Percentiles rank a stretch among this genome's conserved stretches.
Evolutionary conservation across 202 grass and related monocot genomes (phyloP).

Genomic region (Setaria viridis): DNA sequence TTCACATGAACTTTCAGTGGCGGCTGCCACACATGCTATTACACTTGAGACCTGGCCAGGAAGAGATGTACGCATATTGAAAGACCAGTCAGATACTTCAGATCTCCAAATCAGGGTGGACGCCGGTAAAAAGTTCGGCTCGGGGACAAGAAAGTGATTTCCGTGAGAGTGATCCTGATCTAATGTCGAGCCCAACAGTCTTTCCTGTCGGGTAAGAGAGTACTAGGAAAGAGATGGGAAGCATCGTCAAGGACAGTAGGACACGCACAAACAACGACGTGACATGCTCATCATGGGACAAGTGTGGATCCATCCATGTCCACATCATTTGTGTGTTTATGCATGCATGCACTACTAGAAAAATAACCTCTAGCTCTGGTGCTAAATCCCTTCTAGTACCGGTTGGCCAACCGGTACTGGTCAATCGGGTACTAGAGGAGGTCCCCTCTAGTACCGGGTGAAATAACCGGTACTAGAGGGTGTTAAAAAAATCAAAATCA

Average conservation of each 20-base stretch:
- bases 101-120: not conserved
- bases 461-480: too few species aligned
- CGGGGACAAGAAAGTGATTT: not conserved
- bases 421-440: too few species aligned
- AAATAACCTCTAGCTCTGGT: too few species aligned
- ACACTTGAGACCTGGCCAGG: too few species aligned
- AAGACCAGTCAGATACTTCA: not conserved
- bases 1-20: slow-evolving; percentile 13
- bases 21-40: not conserved
- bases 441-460: too few species aligned
- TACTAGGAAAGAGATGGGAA: not conserved
- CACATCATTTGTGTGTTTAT: not conserved
- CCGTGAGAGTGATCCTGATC: not conserved
- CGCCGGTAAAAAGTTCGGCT: not conserved
- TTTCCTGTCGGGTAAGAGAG: not conserved
- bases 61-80: not conserved
- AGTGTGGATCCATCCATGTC: not conserved
- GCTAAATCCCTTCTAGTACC: too few species aligned
- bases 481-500: too few species aligned
- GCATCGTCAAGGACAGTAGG: not conserved
- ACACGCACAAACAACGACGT: not conserved
- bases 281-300: not conserved
- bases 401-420: too few species aligned
- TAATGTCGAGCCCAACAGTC: not conserved
- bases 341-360: not conserved